Conservation (phyloP, 2,329 filamentous ascomycete species). For the Fusarium napiforme region DNA sequence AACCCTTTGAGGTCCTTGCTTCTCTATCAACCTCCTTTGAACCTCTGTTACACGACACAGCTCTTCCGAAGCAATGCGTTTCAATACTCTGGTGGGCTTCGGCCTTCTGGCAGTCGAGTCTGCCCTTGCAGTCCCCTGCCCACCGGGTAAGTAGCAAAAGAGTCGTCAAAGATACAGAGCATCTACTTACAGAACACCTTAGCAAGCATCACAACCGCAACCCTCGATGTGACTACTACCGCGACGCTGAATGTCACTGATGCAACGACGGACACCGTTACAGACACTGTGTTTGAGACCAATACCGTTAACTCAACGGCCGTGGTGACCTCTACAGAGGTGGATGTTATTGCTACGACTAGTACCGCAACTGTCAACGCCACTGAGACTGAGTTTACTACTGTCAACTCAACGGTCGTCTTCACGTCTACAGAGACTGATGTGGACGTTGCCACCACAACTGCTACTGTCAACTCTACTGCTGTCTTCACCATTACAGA, state of each 20-base stretch:
- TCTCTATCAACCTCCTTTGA: not conserved
- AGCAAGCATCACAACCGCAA: not conserved
- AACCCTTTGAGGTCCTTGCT: not conserved
- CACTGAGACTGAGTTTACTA: not conserved
- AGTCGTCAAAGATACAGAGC: not conserved
- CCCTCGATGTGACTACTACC: not conserved
- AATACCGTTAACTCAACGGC: not conserved
- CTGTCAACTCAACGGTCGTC: not conserved
- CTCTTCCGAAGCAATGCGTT: conserved; percentile 6
- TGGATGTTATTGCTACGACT: not conserved
- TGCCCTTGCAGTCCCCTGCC: conserved; percentile 12
- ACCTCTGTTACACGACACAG: not conserved
- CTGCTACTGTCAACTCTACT: not conserved
- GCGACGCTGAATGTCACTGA: not conserved
- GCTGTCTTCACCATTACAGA: not conserved
- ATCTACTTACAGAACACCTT: not conserved
- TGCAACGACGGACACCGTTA: not conserved
- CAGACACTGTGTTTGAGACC: not conserved
- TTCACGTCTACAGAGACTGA: not conserved
- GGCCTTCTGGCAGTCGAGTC: conserved; percentile 13
- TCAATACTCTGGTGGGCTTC: not conserved
- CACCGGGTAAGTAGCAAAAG: not conserved
- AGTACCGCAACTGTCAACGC: not conserved
- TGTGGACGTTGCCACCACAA: not conserved
- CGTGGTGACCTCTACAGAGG: not conserved